These are phyloP conservation scores for Rhytidhysteron rufulum DNA, from an alignment of 2,329 filamentous ascomycete species.

Conservation along the genomic window DNA sequence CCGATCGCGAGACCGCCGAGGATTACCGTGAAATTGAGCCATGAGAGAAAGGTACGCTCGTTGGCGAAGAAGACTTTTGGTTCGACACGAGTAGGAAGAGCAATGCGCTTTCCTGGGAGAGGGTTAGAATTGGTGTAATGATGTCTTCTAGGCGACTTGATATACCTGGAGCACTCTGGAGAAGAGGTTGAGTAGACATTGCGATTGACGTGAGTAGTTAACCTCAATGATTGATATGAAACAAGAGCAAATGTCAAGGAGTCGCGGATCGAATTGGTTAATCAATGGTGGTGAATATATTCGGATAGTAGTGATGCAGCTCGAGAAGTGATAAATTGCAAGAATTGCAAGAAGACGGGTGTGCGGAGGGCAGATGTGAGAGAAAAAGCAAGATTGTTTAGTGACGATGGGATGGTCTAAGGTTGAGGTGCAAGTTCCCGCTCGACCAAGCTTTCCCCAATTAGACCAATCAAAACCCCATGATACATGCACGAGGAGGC, in stretches of 20 bases:
- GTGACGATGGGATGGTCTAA: too few relatives aligned
- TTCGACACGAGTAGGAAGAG: conserved; percentile 94
- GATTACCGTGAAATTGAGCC: conserved; percentile 99
- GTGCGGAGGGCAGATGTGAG: too few relatives aligned
- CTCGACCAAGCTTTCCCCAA: too few relatives aligned
- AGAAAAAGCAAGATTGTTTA: too few relatives aligned
- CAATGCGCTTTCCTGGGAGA: conserved; percentile 85
- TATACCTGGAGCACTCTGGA: conserved; percentile 87
- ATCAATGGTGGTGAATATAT: not conserved
- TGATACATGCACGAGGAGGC: too few relatives aligned
- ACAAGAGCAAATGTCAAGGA: not conserved
- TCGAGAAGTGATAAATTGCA: too few relatives aligned
- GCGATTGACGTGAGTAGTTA: conserved; percentile 21
- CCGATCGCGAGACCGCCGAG: conserved; percentile 94
- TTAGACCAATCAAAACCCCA: too few relatives aligned
- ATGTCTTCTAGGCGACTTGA: conserved; percentile 7
- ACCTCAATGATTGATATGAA: not conserved
- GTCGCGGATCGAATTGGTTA: too few relatives aligned
- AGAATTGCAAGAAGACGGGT: too few relatives aligned
- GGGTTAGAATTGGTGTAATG: conserved; percentile 6
- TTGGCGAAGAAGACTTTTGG: conserved; percentile 99
- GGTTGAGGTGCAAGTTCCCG: too few relatives aligned
- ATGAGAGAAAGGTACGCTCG: conserved; percentile 97
- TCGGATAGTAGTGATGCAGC: too few relatives aligned
- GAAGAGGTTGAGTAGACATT: conserved; percentile 96